phyloP scores from a whole-genome alignment of 768 basidiomycete species.

The Kwoniella dendrophila region DNA sequence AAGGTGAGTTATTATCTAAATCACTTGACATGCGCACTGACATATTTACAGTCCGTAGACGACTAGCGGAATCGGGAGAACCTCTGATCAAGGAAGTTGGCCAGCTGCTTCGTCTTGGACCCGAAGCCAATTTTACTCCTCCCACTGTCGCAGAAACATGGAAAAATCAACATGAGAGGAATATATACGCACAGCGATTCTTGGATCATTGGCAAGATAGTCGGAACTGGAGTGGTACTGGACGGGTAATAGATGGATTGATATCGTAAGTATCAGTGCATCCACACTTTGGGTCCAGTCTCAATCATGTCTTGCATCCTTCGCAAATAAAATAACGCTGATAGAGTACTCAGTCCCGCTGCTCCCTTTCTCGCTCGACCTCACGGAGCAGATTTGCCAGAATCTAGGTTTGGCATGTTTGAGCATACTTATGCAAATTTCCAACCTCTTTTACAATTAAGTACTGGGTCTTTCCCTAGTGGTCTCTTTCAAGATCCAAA shows the following conservation, averaged over 20 bases:
- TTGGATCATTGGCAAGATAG: neutral
- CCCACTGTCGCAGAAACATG: neutral
- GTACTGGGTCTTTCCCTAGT: neutral
- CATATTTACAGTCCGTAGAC: neutral
- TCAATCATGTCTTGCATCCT: neutral
- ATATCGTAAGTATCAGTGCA: neutral
- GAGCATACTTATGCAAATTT: neutral
- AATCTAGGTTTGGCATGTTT: neutral
- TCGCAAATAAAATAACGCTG: too few relatives aligned
- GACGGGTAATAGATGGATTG: neutral
- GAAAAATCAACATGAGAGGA: neutral
- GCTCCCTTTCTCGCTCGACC: neutral
- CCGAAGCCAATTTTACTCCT: neutral
- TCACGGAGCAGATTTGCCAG: slow-evolving; percentile 1
- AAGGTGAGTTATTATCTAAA: neutral
- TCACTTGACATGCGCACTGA: neutral
- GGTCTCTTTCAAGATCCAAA: neutral
- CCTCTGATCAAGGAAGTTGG: neutral
- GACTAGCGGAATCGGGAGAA: neutral
- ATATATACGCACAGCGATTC: neutral
- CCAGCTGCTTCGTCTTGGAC: neutral
- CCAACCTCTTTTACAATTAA: neutral
- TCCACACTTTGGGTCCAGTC: neutral
- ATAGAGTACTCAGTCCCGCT: neutral
- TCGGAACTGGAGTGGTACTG: neutral